These are phyloP conservation scores for Lactifluus hygrophoroides DNA, from an alignment of 768 basidiomycete genomes.

Conservation along the genomic window DNA sequence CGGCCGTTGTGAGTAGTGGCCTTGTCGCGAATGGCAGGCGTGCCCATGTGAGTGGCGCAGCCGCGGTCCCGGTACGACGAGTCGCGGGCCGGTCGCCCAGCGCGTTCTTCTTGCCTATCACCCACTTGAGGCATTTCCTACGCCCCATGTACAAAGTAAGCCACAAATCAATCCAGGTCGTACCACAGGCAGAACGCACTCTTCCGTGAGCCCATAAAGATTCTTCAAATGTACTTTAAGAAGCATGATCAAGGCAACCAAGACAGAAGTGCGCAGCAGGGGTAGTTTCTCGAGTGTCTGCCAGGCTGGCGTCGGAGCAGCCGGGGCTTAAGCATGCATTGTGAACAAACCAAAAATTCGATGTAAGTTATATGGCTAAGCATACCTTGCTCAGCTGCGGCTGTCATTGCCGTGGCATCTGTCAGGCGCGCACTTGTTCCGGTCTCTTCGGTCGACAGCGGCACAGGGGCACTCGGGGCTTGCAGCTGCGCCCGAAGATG, in stretches of 20 bases:
- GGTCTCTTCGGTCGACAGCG: neutral
- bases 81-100: conserved; percentile 75
- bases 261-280: conserved; percentile 59
- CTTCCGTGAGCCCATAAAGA: conserved; percentile 82
- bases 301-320: conserved; percentile 2
- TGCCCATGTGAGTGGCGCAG: conserved; percentile 60
- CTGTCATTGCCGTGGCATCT: neutral
- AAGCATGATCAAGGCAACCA: conserved; percentile 78
- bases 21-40: conserved; percentile 58
- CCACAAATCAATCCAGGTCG: neutral
- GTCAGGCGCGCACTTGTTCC: neutral
- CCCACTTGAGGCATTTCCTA: conserved; percentile 89
- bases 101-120: conserved; percentile 81
- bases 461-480: conserved; percentile 19
- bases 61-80: conserved; percentile 50
- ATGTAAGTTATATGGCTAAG: neutral
- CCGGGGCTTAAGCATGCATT: neutral
- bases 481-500: conserved; percentile 59
- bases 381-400: neutral
- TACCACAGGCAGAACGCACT: conserved; percentile 46
- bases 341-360: neutral
- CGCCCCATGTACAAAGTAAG: neutral
- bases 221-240: conserved; percentile 80
- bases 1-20: conserved; percentile 53
- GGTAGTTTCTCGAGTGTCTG: conserved; percentile 21